Base-by-base conservation (phyloP, 768 basidiomycete species). In the Tylopilus sp. region DNA sequence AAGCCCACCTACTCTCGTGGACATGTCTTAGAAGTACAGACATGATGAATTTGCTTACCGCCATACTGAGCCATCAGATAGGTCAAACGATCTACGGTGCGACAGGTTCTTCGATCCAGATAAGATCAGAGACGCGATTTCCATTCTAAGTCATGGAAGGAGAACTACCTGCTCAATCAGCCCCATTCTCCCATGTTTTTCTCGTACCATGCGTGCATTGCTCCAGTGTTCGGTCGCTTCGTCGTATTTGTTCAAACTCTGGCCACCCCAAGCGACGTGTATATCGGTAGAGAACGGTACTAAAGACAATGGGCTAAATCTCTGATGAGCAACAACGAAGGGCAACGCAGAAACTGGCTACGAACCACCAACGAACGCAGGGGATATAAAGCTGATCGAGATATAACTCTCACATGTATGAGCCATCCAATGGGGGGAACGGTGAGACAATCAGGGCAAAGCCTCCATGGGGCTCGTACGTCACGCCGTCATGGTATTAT, bases 401-500 rank as follows among this genome's bases (percentile, higher is more conserved):
- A 43, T 56, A 56, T 33, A 60, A 11, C 7, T 56, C 55, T 30
- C 60, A 45, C 16, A 61, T 14, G 17, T 61, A 16, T 1, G 43
- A 26, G 25, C 60, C 59, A 1, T 46, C 50, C 47, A 28, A 3
- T 3, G 60, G 48, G 9, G 62, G 40, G 40, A 62, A 61, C 5
- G 51, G 45, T 12, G 52, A 43, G 4, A 58, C 43, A 4, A 31
- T 40, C 17, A 22, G 0, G 9, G 45, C 28, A 3, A 50, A 49
- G 1, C 48, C 46, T 22, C 25, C 19, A 3, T 44, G 44, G 12
- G 52, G 47, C 4, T 26, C 30, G 5, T 49, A 48, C 1, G 50
- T 26, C 17, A 52, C 49, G n/a, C 12, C 47, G 4, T 62, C 60
- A 25, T 62, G 55, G 28, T 58, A 58, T 33, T 54, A 56, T 10